These are phyloP conservation scores for Eutrema heterophyllum DNA, from an alignment of 345 rosid species.

Conservation along the genomic window DNA sequence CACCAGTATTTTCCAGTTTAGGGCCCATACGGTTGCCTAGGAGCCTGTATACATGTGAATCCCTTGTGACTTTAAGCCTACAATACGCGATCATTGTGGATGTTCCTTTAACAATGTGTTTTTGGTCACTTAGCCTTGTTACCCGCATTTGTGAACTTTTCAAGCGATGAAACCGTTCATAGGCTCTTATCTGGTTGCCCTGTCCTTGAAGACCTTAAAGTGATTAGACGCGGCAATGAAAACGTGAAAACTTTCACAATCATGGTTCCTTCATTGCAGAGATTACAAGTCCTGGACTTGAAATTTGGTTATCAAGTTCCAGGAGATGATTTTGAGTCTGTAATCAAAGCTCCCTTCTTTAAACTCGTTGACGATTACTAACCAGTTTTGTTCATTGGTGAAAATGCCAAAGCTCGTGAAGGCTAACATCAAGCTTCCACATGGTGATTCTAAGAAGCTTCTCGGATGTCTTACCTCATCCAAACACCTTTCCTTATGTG, in stretches of 20 bases:
- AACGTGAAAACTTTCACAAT: background rate
- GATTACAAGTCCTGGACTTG: background rate
- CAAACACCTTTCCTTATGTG: background rate
- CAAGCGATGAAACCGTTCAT: background rate
- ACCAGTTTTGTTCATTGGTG: background rate
- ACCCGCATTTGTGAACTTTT: background rate
- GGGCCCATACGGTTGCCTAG: background rate
- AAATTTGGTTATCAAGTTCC: background rate
- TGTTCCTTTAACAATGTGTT: background rate
- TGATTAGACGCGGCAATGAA: background rate
- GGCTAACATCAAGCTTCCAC: background rate
- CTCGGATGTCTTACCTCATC: background rate
- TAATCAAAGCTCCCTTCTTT: background rate
- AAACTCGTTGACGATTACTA: background rate
- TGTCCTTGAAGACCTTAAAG: background rate
- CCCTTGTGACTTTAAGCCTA: background rate
- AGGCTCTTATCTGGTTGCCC: background rate
- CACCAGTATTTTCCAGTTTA: no score
- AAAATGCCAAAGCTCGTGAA: background rate
- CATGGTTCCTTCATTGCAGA: constrained; percentile 1
- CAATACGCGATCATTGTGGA: background rate
- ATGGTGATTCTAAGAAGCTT: background rate
- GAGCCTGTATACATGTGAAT: background rate
- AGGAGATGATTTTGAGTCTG: background rate
- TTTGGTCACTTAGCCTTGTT: background rate